A percentile compares a stretch with the other conserved stretches of the same genome.
These are phyloP conservation scores for Mycena metata DNA, from an alignment of 768 basidiomycete species.

Conservation along the genomic window DNA sequence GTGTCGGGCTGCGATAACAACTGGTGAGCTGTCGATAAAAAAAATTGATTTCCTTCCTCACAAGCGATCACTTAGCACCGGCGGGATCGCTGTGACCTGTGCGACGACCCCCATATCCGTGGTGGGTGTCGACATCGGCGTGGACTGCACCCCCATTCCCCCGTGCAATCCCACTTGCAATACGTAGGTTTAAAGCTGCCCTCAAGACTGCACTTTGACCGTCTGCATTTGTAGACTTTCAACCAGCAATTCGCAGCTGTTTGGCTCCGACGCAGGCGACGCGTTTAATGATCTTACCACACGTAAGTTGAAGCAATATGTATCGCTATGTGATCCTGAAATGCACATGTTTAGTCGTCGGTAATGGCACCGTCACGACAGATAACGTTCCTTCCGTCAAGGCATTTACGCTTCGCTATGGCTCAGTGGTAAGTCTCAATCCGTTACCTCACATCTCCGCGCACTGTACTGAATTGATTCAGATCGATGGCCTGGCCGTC, in stretches of 20 bases:
- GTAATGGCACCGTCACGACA: conserved; percentile 12
- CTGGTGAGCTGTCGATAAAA: neutral
- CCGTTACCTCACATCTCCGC: neutral
- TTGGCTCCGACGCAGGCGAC: conserved; percentile 3
- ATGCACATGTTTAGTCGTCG: conserved; percentile 5
- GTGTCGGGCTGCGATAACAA: conserved; percentile 17
- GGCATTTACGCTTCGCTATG: conserved; percentile 11
- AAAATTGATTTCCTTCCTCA: conserved; percentile 3
- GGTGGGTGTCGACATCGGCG: conserved; percentile 17
- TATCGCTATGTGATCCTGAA: conserved; percentile 7
- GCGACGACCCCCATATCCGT: neutral
- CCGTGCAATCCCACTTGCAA: conserved; percentile 15
- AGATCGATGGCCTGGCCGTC: conserved; percentile 20
- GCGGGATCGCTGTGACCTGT: conserved; percentile 18
- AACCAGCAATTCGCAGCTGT: conserved; percentile 12
- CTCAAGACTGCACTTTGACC: neutral
- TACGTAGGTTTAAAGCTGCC: conserved; percentile 11
- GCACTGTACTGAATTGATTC: conserved; percentile 9
- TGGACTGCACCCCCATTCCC: conserved; percentile 17
- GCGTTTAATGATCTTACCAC: conserved; percentile 23
- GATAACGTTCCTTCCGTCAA: conserved; percentile 12
- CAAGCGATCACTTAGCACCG: conserved; percentile 8
- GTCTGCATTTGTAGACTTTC: conserved; percentile 6
- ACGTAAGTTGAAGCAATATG: conserved; percentile 4
- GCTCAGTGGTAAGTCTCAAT: conserved; percentile 18